Percentiles rank a stretch among this genome's conserved stretches.
Conservation (phyloP, 345 rosid species). For the Lenwebbia sp. region DNA sequence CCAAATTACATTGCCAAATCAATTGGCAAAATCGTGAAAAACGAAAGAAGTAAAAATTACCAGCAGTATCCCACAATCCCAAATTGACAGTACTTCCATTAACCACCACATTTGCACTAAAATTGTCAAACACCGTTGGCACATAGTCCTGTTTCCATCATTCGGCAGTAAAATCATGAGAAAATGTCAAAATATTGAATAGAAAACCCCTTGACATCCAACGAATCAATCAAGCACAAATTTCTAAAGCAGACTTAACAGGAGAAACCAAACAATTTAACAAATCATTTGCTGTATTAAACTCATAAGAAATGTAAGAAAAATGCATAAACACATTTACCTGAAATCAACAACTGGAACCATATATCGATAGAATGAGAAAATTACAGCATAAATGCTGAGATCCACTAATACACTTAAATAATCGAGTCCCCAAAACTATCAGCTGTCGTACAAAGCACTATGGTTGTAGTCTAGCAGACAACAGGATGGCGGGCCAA, state of each 20-base stretch:
- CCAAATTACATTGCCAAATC: background rate
- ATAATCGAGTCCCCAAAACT: background rate
- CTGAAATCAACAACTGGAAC: background rate
- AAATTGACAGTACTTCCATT: constrained; percentile 89
- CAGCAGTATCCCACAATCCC: constrained; percentile 97
- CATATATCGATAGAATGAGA: background rate
- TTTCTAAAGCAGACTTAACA: background rate
- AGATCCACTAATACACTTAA: background rate
- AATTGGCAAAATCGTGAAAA: background rate
- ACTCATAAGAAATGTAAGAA: background rate
- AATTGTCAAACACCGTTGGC: constrained; percentile 94
- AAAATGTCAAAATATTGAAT: background rate
- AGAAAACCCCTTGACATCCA: background rate
- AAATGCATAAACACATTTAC: background rate
- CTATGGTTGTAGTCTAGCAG: background rate
- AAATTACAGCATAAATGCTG: background rate
- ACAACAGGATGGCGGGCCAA: background rate
- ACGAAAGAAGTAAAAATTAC: constrained; percentile 25
- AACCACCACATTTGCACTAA: constrained; percentile 96
- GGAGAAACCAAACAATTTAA: background rate
- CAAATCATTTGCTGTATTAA: background rate
- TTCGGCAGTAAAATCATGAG: background rate
- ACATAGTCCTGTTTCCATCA: constrained; percentile 72
- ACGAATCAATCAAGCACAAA: background rate
- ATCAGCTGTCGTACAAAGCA: background rate